Evolutionary conservation across 352 stramenopile genomes (phyloP), one percentile per base, ranked within the genome.

Genomic region (Aphanomyces astaci): DNA sequence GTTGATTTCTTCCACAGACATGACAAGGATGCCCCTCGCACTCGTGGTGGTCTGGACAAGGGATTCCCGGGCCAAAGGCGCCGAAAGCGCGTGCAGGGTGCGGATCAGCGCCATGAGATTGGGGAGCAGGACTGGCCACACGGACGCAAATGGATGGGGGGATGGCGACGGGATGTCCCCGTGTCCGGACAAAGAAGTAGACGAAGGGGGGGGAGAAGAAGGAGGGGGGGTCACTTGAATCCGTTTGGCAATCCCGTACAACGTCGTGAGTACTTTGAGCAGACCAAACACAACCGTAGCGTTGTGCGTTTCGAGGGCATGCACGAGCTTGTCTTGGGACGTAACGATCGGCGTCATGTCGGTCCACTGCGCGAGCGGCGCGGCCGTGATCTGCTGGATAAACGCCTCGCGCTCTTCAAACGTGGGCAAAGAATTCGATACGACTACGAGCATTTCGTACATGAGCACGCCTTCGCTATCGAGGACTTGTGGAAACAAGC

Each of bases 381-480:
- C 81, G 56, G 86, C 79, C n/a, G 86, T 79, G 32, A 92, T 84
- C 57, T 90, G 79, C 60, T 88, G 73, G 1, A 92, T 64, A 27
- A 92, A 92, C 56, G 84, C 76, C 13, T 73, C 64, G 53, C 81
- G 81, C 52, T 90, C 81, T 0, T 86, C 78, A 22, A 64, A 62
- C 31, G 77, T 90, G 32, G 78, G 71, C 76, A 92, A 87, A 32
- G 84, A 92, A 62, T 89, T 90, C 1, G 84, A 90, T 9, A 92
- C 84, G 15, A 92, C 56, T 40, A 92, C 81, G 5, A 92, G 71
- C 78, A 92, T 90, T 46, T 92, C 84, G 40, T 92, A 92, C 9
- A 92, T 72, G 64, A 92, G 75, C 2, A 92, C 81, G 30, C 80
- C 80, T 71, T 92, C 84, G 0, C 81, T 84, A 22, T 92, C 84